Evolutionary conservation across 306 rosid species (phyloP).

Genomic region (Vachellia pachyceras): DNA sequence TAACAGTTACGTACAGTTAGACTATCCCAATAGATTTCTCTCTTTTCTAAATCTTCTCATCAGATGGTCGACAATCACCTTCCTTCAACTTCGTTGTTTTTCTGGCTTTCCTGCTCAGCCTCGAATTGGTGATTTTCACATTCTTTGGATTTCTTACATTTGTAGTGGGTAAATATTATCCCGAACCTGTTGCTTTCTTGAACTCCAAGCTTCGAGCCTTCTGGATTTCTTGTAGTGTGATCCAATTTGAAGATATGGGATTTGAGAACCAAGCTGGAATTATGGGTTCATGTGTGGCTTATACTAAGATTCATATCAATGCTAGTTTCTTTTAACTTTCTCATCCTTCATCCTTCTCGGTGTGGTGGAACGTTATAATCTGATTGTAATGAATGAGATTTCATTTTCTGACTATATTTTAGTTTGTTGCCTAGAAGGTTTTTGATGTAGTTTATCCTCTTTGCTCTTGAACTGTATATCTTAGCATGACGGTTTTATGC

Average conservation of each 20-base stretch:
- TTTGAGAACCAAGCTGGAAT: not conserved
- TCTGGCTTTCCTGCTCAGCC: no score
- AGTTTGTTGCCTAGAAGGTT: constrained; percentile 17
- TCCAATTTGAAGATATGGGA: not conserved
- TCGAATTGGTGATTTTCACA: no score
- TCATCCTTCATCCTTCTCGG: not conserved
- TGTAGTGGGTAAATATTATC: no score
- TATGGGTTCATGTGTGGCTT: not conserved
- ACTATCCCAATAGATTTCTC: constrained; percentile 21
- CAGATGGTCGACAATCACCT: no score
- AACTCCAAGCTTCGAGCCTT: constrained; percentile 12
- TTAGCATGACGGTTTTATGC: not conserved
- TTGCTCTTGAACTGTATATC: not conserved
- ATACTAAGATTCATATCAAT: not conserved
- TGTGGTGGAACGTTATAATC: not conserved
- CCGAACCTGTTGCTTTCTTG: constrained; percentile 14
- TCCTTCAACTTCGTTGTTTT: no score
- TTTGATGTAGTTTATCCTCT: not conserved
- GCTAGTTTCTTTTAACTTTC: not conserved
- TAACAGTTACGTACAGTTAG: no score
- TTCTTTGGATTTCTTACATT: no score
- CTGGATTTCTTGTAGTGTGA: not conserved
- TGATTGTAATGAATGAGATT: not conserved
- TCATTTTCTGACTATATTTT: not conserved
- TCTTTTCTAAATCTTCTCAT: constrained; percentile 7